Conservation (phyloP, 2,329 filamentous ascomycete genomes). For the Davidsoniella eucalypti region DNA sequence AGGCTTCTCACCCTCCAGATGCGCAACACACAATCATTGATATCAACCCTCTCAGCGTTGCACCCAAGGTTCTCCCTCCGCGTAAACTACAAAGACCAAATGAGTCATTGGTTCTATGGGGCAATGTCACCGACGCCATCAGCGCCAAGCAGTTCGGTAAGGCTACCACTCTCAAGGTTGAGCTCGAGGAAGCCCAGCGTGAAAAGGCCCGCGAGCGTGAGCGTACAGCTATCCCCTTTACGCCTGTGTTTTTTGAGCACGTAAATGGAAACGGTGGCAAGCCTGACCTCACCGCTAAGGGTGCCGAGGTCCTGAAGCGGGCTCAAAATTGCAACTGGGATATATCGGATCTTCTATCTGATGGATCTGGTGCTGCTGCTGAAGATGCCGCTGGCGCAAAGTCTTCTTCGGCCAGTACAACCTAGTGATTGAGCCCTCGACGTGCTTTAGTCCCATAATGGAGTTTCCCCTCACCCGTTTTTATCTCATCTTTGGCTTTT, state of each 20-base stretch:
- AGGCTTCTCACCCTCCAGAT: constrained; percentile 34
- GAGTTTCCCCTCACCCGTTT: background rate
- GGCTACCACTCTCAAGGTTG: constrained; percentile 75
- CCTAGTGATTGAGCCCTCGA: background rate
- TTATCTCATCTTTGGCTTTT: background rate
- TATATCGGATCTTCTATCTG: constrained; percentile 27
- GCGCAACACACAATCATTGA: constrained; percentile 69
- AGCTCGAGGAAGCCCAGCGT: constrained; percentile 80
- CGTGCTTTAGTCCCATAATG: background rate
- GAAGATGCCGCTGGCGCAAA: constrained; percentile 9
- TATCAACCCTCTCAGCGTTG: constrained; percentile 64
- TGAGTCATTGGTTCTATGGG: constrained; percentile 81
- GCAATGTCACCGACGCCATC: constrained; percentile 74
- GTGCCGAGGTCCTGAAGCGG: constrained; percentile 31
- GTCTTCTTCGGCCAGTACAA: background rate
- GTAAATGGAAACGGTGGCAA: constrained; percentile 37
- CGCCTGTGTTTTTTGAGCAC: constrained; percentile 73
- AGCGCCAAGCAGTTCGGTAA: constrained; percentile 63
- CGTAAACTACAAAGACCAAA: constrained; percentile 65
- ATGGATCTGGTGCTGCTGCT: constrained; percentile 8
- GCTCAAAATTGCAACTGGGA: constrained; percentile 38
- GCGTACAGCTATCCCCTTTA: constrained; percentile 50
- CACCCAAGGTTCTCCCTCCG: constrained; percentile 65
- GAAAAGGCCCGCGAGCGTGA: constrained; percentile 71
- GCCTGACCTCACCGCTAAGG: constrained; percentile 38